These are phyloP conservation scores for Calophaca sinica DNA, from an alignment of 306 rosid genomes.

Conservation along the genomic window DNA sequence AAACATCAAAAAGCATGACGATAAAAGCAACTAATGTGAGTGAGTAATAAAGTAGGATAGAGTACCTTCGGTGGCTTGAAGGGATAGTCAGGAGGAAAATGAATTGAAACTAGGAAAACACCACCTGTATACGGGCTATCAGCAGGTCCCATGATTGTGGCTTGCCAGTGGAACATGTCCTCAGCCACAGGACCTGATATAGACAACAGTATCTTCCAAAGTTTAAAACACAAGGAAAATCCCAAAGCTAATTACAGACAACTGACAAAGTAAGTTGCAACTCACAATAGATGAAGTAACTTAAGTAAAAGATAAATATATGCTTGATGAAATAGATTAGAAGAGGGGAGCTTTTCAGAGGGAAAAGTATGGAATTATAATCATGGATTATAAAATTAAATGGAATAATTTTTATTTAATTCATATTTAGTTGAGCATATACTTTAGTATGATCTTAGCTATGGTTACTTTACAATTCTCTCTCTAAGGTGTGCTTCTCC, in stretches of 20 bases:
- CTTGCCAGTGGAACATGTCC: conserved; percentile 97
- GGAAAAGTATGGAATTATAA: background rate
- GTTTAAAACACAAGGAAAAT: background rate
- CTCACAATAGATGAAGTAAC: background rate
- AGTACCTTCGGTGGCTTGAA: conserved; percentile 92
- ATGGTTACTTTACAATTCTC: background rate
- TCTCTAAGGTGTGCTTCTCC: background rate
- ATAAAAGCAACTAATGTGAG: background rate
- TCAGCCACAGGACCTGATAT: conserved; percentile 89
- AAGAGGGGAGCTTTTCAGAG: background rate
- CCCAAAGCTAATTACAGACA: conserved; percentile 9
- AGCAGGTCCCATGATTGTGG: conserved; percentile 89
- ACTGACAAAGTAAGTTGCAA: background rate
- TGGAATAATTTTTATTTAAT: background rate
- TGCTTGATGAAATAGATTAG: background rate
- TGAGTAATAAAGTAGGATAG: background rate
- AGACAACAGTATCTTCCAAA: conserved; percentile 2
- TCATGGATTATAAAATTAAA: background rate
- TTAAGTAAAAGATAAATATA: background rate
- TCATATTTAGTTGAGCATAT: background rate
- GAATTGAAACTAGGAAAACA: conserved; percentile 81
- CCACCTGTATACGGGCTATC: conserved; percentile 89
- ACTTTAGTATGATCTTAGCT: background rate
- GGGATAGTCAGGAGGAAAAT: conserved; percentile 90
- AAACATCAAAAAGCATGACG: background rate